Conservation (phyloP, 2,329 filamentous ascomycete species). For the Aureobasidium leucospermi region DNA sequence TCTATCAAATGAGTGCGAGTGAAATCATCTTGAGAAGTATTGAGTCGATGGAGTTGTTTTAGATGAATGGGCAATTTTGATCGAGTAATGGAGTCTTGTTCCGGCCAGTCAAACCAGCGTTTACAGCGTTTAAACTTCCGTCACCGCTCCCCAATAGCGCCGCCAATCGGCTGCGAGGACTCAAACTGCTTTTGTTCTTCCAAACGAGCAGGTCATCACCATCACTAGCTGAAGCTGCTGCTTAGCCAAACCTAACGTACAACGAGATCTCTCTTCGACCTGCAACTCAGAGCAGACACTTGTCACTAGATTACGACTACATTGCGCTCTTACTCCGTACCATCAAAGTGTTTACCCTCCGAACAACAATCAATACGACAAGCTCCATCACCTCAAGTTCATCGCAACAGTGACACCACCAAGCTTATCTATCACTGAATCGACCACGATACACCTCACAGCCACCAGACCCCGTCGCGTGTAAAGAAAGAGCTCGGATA, state of each 20-base stretch:
- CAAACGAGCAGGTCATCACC: conserved; percentile 8
- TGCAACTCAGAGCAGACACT: neutral
- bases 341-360: neutral
- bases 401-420: neutral
- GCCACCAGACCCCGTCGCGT: neutral
- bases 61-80: neutral
- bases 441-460: neutral
- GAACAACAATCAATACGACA: neutral
- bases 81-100: conserved; percentile 4
- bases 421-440: neutral
- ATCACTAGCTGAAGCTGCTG: neutral
- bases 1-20: too few species aligned
- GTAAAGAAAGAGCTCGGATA: conserved; percentile 1
- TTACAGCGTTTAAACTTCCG: conserved; percentile 3
- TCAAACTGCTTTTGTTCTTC: conserved; percentile 9
- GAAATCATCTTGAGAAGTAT: too few species aligned
- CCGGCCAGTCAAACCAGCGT: conserved; percentile 8
- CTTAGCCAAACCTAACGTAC: neutral
- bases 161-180: conserved; percentile 9
- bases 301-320: neutral
- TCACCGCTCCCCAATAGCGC: neutral
- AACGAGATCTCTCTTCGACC: neutral
- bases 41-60: neutral
- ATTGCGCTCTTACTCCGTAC: neutral
- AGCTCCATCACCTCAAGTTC: neutral